phyloP scores from a whole-genome alignment of 2,329 filamentous ascomycete genomes.

The Helotiales sp. region DNA sequence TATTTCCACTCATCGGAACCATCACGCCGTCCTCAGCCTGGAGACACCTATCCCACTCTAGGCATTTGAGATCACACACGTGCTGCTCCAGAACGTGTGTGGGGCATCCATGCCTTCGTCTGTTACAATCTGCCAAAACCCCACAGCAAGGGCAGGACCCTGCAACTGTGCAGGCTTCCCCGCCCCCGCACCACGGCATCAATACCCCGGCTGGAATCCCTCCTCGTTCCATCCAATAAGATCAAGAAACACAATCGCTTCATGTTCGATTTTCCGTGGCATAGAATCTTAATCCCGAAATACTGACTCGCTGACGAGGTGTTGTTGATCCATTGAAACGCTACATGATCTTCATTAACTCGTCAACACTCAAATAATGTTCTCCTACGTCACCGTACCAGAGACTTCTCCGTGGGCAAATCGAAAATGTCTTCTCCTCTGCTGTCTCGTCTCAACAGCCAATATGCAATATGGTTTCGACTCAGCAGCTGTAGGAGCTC shows the following conservation, averaged over 20 bases:
- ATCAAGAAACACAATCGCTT: background rate
- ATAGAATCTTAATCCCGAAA: background rate
- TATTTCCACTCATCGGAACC: background rate
- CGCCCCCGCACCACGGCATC: background rate
- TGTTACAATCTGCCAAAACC: background rate
- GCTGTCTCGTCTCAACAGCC: constrained; percentile 23
- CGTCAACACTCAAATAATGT: constrained; percentile 5
- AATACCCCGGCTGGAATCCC: background rate
- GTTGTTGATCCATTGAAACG: background rate
- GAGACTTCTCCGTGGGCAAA: constrained; percentile 22
- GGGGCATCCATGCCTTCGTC: background rate
- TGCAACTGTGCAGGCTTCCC: background rate
- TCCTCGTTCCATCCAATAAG: background rate
- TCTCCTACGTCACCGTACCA: constrained; percentile 12
- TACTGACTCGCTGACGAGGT: background rate
- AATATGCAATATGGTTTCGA: constrained; percentile 58
- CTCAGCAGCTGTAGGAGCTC: constrained; percentile 50
- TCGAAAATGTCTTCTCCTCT: constrained; percentile 27
- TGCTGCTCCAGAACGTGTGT: background rate
- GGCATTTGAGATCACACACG: background rate
- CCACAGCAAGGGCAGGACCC: background rate
- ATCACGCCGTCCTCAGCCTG: background rate
- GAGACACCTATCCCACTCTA: background rate
- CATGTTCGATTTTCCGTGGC: background rate
- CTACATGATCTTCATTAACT: background rate